These are phyloP conservation scores for Kregervanrija pseudodelftensis DNA, from an alignment of 805 yeast species.

Conservation along the genomic window DNA sequence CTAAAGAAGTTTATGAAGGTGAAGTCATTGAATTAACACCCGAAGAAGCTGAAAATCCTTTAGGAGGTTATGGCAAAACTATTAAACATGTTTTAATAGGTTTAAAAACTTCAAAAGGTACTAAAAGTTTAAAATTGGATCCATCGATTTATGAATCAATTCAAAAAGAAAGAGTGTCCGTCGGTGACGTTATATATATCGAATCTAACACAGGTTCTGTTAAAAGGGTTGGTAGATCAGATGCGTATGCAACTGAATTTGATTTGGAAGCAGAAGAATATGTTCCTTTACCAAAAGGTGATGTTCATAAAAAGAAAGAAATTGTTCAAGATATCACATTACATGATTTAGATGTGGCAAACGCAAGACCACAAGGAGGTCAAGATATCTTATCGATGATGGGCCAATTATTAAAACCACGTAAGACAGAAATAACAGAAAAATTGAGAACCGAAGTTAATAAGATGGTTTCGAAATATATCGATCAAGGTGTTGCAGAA, in stretches of 20 bases:
- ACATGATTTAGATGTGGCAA: slow-evolving; percentile 96
- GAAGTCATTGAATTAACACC: slow-evolving; percentile 92
- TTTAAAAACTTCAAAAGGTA: slow-evolving; percentile 92
- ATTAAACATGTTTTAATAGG: slow-evolving; percentile 85
- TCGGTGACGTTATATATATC: slow-evolving; percentile 94
- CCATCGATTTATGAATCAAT: slow-evolving; percentile 96
- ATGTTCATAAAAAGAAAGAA: slow-evolving; percentile 89
- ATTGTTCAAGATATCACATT: slow-evolving; percentile 97
- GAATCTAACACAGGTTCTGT: slow-evolving; percentile 95
- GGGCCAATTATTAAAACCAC: slow-evolving; percentile 96
- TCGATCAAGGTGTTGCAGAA: slow-evolving; percentile 97
- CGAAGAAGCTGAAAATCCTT: slow-evolving; percentile 84
- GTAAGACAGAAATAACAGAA: slow-evolving; percentile 91
- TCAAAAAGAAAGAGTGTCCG: slow-evolving; percentile 89
- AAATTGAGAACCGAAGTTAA: slow-evolving; percentile 96
- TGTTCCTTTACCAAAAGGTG: slow-evolving; percentile 98
- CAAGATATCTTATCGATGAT: slow-evolving; percentile 92
- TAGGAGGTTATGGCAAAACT: slow-evolving; percentile 74
- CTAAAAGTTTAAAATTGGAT: slow-evolving; percentile 97
- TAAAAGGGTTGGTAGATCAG: slow-evolving; percentile 90
- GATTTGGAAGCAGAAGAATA: slow-evolving; percentile 98
- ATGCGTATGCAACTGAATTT: slow-evolving; percentile 92
- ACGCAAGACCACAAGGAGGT: slow-evolving; percentile 96
- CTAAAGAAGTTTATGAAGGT: slow-evolving; percentile 96
- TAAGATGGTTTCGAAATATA: slow-evolving; percentile 96